Conservation (phyloP, 2,329 filamentous ascomycete genomes). For the Dactylellina cionopaga region DNA sequence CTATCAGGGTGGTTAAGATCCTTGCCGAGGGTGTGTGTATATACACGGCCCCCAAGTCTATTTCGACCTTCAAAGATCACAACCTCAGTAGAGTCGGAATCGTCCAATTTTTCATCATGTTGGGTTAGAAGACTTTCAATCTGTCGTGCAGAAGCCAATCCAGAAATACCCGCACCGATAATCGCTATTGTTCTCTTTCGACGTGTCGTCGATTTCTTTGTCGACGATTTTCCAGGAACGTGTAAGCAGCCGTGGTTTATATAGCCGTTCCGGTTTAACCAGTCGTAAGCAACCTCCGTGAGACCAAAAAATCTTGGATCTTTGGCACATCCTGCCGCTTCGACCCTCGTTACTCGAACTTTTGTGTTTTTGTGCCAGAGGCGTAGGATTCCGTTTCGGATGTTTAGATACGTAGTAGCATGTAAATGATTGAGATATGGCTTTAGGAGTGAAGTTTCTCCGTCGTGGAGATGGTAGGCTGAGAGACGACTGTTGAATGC, state of each 20-base stretch:
- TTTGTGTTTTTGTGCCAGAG: constrained; percentile 89
- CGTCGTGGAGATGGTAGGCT: constrained; percentile 84
- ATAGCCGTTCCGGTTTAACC: constrained; percentile 88
- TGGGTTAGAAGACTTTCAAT: constrained; percentile 86
- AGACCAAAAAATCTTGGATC: constrained; percentile 89
- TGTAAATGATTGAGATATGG: constrained; percentile 86
- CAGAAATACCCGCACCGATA: constrained; percentile 93
- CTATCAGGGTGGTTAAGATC: constrained; percentile 64
- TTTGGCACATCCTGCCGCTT: constrained; percentile 89
- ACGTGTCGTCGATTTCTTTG: constrained; percentile 56
- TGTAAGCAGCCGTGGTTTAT: constrained; percentile 96
- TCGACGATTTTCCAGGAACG: constrained; percentile 65
- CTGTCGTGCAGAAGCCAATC: constrained; percentile 89
- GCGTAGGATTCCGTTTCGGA: constrained; percentile 90
- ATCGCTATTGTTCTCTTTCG: constrained; percentile 78
- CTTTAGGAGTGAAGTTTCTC: constrained; percentile 83
- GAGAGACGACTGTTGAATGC: constrained; percentile 89
- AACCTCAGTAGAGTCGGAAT: constrained; percentile 76
- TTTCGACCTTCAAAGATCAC: constrained; percentile 82
- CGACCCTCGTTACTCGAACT: constrained; percentile 80
- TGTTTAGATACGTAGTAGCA: constrained; percentile 94
- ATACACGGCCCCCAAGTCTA: constrained; percentile 89
- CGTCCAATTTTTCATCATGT: constrained; percentile 74
- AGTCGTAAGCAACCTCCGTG: constrained; percentile 88
- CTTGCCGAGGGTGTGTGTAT: constrained; percentile 76